These are phyloP conservation scores for Rhodotorula mucilaginosa DNA, from an alignment of 1,284 basidiomycete genomes.

Conservation along the genomic window DNA sequence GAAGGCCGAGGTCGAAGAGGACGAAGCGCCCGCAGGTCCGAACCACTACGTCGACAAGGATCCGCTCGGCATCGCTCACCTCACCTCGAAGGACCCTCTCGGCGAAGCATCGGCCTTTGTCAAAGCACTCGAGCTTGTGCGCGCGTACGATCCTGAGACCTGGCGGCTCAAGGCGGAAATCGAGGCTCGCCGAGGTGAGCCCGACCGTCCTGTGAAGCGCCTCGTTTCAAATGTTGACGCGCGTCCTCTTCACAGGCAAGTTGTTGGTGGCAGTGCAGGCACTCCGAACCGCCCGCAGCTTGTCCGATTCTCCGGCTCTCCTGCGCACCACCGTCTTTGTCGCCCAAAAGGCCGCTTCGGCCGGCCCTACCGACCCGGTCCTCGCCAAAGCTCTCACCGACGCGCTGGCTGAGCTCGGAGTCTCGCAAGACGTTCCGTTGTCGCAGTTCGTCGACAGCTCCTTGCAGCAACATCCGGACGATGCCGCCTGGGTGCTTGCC, in stretches of 20 bases:
- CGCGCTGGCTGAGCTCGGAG: conserved; percentile 57
- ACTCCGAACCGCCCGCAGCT: conserved; percentile 59
- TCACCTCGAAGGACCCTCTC: conserved; percentile 63
- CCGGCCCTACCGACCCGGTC: conserved; percentile 49
- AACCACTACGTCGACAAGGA: conserved; percentile 64
- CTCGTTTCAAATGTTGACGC: too few relatives aligned
- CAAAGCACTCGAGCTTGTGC: conserved; percentile 62
- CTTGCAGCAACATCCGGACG: conserved; percentile 54
- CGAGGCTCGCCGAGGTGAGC: conserved; percentile 56
- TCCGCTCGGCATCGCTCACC: conserved; percentile 70
- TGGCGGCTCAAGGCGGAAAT: conserved; percentile 81
- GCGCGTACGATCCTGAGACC: conserved; percentile 60
- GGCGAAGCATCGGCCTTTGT: conserved; percentile 74
- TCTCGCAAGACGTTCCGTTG: conserved; percentile 53
- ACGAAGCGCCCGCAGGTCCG: not conserved
- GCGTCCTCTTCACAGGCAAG: conserved; percentile 58
- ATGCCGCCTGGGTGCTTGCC: conserved; percentile 59
- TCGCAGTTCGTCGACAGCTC: conserved; percentile 72
- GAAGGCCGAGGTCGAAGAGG: conserved; percentile 1
- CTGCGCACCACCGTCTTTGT: conserved; percentile 71
- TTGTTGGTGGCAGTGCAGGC: conserved; percentile 74
- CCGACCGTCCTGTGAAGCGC: too few relatives aligned
- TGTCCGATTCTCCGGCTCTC: conserved; percentile 61
- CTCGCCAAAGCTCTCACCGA: conserved; percentile 50
- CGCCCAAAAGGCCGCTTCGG: conserved; percentile 49